Evolutionary conservation across 768 basidiomycete species (phyloP).

Genomic region (Tubosaeta brunneosetosa): DNA sequence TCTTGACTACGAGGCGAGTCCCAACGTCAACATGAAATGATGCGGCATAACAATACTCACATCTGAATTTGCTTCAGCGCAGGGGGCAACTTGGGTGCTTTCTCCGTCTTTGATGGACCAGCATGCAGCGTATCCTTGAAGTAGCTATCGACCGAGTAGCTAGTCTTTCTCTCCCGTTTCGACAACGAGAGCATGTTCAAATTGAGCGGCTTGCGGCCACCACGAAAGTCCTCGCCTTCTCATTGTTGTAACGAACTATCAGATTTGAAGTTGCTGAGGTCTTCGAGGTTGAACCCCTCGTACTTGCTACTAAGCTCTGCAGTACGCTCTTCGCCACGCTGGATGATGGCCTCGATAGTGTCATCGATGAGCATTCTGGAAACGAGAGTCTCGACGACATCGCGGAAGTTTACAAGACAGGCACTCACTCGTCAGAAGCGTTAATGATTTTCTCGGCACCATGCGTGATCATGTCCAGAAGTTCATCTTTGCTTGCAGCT

Average conservation of each 20-base stretch:
- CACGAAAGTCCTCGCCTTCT: conserved; percentile 91
- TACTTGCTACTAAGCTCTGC: conserved; percentile 87
- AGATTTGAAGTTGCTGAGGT: conserved; percentile 94
- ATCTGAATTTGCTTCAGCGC: conserved; percentile 85
- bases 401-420: background rate
- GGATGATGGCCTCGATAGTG: conserved; percentile 93
- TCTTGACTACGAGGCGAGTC: conserved; percentile 58
- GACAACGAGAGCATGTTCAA: conserved; percentile 81
- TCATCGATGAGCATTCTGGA: conserved; percentile 70
- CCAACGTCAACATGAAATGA: background rate
- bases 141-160: conserved; percentile 93
- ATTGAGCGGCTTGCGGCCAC: conserved; percentile 66
- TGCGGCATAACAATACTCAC: conserved; percentile 34
- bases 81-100: conserved; percentile 75
- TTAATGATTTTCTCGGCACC: conserved; percentile 97
- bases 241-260: conserved; percentile 89
- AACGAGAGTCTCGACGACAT: background rate
- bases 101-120: conserved; percentile 74
- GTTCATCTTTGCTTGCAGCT: conserved; percentile 93
- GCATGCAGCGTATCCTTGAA: conserved; percentile 88
- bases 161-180: conserved; percentile 90
- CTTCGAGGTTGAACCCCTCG: conserved; percentile 87
- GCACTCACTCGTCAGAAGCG: conserved; percentile 60
- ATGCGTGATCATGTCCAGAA: conserved; percentile 97
- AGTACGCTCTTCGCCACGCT: conserved; percentile 86